Conservation (phyloP, 106 monocot genomes). For the Platanthera zijinensis region DNA sequence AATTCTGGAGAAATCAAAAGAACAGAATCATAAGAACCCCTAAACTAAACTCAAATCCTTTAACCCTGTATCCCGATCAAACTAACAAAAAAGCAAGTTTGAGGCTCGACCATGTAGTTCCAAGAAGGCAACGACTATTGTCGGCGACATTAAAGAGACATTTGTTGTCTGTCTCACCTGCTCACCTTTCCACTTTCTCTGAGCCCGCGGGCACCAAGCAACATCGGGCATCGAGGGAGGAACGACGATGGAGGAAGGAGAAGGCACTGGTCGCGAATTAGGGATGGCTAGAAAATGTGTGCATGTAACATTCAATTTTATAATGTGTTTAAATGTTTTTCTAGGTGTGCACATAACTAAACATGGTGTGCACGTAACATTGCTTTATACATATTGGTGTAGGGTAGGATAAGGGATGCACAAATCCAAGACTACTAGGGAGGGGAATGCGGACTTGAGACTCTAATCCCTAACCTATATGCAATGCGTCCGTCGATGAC, state of each 20-base stretch:
- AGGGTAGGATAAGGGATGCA: no score
- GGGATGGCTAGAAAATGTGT: background rate
- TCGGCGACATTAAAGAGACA: conserved; percentile 25
- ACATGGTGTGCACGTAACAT: no score
- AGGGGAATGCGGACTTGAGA: no score
- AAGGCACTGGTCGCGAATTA: background rate
- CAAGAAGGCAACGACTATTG: conserved; percentile 47
- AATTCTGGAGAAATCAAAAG: background rate
- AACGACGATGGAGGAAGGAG: background rate
- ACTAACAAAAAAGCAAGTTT: conserved; percentile 49
- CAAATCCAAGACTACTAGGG: no score
- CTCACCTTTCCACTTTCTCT: background rate
- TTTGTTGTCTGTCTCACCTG: background rate
- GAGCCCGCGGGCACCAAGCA: background rate
- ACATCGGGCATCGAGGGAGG: background rate
- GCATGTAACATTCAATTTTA: background rate
- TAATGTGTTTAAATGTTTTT: no score
- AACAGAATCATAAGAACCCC: background rate
- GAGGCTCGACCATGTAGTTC: conserved; percentile 58
- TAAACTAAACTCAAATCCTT: conserved; percentile 28
- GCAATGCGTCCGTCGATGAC: no score
- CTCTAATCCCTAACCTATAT: no score
- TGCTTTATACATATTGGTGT: no score
- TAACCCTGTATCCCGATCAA: conserved; percentile 49
- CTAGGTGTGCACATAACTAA: no score